These are phyloP conservation scores for Flaveria linearis DNA, from an alignment of 129 eudicot genomes.

Conservation along the genomic window DNA sequence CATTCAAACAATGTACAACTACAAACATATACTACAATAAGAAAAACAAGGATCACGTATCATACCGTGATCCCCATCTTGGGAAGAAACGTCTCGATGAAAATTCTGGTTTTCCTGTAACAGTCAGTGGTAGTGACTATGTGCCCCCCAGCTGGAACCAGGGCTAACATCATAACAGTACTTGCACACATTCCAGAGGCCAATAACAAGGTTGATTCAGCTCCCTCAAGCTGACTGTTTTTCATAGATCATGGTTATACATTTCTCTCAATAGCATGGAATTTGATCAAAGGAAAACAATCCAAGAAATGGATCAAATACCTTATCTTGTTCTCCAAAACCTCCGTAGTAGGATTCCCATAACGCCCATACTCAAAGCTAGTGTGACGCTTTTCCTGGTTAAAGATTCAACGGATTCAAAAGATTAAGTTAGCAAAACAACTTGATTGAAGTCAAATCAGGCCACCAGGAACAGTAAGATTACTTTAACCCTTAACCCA, in stretches of 20 bases:
- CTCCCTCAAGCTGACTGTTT: constrained; percentile 93
- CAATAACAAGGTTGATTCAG: constrained; percentile 80
- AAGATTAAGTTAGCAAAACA: background rate
- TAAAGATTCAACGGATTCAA: background rate
- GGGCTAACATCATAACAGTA: constrained; percentile 75
- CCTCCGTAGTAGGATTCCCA: constrained; percentile 82
- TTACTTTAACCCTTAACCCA: background rate
- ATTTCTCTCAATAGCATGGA: background rate
- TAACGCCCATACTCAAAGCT: constrained; percentile 95
- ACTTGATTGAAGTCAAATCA: background rate
- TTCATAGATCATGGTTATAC: constrained; percentile 2
- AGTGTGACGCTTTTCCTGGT: constrained; percentile 64
- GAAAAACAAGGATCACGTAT: background rate
- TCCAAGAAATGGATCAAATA: background rate
- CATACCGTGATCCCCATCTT: constrained; percentile 83
- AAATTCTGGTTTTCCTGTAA: constrained; percentile 79
- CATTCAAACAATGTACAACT: background rate
- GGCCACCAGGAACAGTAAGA: background rate
- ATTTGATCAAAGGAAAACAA: background rate
- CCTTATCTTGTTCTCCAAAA: constrained; percentile 85
- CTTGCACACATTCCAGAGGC: constrained; percentile 98
- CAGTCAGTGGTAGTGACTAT: constrained; percentile 89
- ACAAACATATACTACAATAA: background rate
- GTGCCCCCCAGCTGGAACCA: constrained; percentile 95
- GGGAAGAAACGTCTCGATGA: constrained; percentile 82